Conservation (phyloP, 495 filamentous ascomycete species). For the Tuber brumale region DNA sequence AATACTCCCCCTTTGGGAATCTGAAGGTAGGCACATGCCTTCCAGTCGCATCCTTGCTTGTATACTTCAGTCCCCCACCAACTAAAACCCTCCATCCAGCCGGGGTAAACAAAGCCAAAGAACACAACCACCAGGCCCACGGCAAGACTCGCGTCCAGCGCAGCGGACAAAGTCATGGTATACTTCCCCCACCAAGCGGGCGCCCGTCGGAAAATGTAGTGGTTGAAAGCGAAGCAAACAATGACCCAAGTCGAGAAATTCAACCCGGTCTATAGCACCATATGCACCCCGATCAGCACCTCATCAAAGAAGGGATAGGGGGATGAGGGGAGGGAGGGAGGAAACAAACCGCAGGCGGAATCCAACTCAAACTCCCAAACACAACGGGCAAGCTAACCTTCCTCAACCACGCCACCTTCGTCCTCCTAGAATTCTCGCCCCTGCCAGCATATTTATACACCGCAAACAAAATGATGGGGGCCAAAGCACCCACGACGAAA, state of each 20-base stretch:
- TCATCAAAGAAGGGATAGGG: background rate
- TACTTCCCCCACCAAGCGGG: conserved; percentile 80
- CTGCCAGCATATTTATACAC: conserved; percentile 43
- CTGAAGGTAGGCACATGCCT: conserved; percentile 53
- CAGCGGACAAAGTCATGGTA: conserved; percentile 77
- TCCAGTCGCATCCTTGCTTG: conserved; percentile 60
- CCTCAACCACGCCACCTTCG: conserved; percentile 47
- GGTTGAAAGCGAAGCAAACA: conserved; percentile 77
- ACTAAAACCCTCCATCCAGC: conserved; percentile 55
- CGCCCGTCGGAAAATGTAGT: conserved; percentile 59
- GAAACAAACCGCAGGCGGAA: conserved; percentile 58
- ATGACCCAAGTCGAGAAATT: conserved; percentile 78
- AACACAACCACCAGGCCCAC: conserved; percentile 75
- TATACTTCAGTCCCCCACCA: conserved; percentile 77
- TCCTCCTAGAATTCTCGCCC: conserved; percentile 25
- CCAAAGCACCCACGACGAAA: conserved; percentile 65
- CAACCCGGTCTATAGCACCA: conserved; percentile 53
- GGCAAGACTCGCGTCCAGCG: conserved; percentile 72
- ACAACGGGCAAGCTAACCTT: conserved; percentile 66
- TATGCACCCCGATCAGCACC: conserved; percentile 14
- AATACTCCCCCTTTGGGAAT: conserved; percentile 53
- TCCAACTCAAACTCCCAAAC: conserved; percentile 69
- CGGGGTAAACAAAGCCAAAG: conserved; percentile 71
- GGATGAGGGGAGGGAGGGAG: conserved; percentile 10
- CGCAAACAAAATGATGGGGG: conserved; percentile 62